A percentile compares a stretch with the other conserved stretches of the same genome.
phyloP scores from a whole-genome alignment of 1,139 yeast species.

The Geotrichum fermentans region DNA sequence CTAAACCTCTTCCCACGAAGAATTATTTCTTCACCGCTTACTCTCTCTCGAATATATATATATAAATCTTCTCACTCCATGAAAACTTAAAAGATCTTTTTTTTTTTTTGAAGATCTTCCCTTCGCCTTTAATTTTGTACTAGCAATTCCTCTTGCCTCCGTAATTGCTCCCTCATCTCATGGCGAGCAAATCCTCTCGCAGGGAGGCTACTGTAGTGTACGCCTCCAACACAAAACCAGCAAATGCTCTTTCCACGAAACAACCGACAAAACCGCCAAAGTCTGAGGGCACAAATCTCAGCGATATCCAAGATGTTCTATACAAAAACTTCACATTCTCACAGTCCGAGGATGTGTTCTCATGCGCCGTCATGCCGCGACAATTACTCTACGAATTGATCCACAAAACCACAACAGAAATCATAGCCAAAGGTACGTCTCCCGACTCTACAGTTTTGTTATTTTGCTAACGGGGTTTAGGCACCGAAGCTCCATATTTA shows the following conservation, averaged over 20 bases:
- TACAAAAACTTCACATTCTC: constrained; percentile 13
- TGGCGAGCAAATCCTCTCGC: neutral
- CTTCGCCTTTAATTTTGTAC: neutral
- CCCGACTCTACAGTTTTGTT: too few species aligned
- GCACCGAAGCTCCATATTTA: constrained; percentile 30
- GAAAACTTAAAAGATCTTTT: neutral
- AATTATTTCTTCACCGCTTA: neutral
- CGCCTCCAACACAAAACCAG: constrained; percentile 3
- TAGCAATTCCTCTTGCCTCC: neutral
- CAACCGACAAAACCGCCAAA: neutral
- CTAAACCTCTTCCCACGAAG: neutral
- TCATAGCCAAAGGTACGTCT: constrained; percentile 6
- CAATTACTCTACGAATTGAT: constrained; percentile 9
- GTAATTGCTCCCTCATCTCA: neutral
- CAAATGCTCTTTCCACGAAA: neutral
- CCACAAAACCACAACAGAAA: neutral
- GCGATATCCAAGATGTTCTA: constrained; percentile 1
- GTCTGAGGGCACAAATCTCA: neutral
- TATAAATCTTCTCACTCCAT: neutral
- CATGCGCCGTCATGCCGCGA: constrained; percentile 11
- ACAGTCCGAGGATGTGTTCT: constrained; percentile 8
- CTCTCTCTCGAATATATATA: neutral
- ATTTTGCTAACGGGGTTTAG: constrained; percentile 5
- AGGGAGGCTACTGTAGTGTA: neutral
- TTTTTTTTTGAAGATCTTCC: neutral